phyloP scores from a whole-genome alignment of 371 early-diverging fungal species.

The Blakeslea trispora region DNA sequence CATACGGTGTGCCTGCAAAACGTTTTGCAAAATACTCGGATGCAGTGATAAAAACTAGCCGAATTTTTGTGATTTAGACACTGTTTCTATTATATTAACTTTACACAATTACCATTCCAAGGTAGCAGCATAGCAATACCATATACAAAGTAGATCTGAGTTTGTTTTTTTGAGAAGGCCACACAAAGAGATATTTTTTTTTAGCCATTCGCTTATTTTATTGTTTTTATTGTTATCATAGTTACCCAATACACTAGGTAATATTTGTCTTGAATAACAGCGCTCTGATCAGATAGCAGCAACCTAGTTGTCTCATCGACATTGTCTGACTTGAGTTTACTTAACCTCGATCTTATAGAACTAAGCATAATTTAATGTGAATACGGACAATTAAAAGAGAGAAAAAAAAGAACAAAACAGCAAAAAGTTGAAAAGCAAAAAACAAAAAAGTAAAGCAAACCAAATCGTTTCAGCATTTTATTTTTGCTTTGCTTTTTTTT shows the following conservation, averaged over 20 bases:
- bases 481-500: too few species aligned
- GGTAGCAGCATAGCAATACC: slow-evolving; percentile 77
- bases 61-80: background rate
- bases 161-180: too few species aligned
- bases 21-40: slow-evolving; percentile 69
- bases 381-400: background rate
- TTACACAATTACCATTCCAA: slow-evolving; percentile 71
- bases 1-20: slow-evolving; percentile 62
- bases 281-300: slow-evolving; percentile 3
- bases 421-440: too few species aligned
- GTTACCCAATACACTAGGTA: slow-evolving; percentile 32
- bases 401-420: background rate
- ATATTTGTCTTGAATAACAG: slow-evolving; percentile 20
- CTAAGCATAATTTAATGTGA: background rate
- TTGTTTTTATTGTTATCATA: background rate
- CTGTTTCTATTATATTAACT: background rate
- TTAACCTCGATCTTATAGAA: background rate
- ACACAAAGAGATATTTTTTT: background rate
- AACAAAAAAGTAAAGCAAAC: too few species aligned
- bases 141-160: slow-evolving; percentile 64
- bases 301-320: slow-evolving; percentile 6
- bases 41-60: slow-evolving; percentile 74
- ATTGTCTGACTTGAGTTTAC: background rate
- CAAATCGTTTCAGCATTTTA: too few species aligned
- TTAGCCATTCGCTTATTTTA: background rate